These are phyloP conservation scores for Sutorius australiensis DNA, from an alignment of 768 basidiomycete genomes.

Conservation along the genomic window DNA sequence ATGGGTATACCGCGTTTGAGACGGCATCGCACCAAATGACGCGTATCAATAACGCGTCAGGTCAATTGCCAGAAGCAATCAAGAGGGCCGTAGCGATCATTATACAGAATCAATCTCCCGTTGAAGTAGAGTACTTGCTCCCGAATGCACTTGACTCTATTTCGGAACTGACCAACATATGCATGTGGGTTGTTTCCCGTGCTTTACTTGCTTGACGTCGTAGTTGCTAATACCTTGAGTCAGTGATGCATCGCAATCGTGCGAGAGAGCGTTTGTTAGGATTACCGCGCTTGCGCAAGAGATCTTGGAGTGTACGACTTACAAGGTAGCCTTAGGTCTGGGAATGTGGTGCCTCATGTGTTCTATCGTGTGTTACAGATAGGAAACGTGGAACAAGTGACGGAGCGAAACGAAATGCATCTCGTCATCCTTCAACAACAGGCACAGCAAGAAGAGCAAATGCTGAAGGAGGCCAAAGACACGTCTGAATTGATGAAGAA, in stretches of 20 bases:
- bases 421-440: conserved; percentile 14
- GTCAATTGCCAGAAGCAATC: conserved; percentile 16
- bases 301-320: conserved; percentile 18
- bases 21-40: conserved; percentile 19
- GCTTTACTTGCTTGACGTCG: neutral
- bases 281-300: conserved; percentile 18
- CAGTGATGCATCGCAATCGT: conserved; percentile 16
- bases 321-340: conserved; percentile 5
- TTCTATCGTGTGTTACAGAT: conserved; percentile 1
- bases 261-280: conserved; percentile 12
- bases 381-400: conserved; percentile 11
- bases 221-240: neutral
- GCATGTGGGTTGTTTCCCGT: conserved; percentile 4
- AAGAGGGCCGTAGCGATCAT: conserved; percentile 15
- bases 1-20: conserved; percentile 21
- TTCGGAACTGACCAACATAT: conserved; percentile 17
- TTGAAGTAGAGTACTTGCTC: conserved; percentile 13
- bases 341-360: neutral
- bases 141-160: conserved; percentile 19
- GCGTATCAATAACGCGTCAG: conserved; percentile 18
- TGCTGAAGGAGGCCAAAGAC: conserved; percentile 14
- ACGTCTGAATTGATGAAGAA: conserved; percentile 17
- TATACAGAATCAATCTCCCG: conserved; percentile 6
- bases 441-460: conserved; percentile 10
- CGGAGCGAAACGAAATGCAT: conserved; percentile 14